phyloP scores from a whole-genome alignment of 179 eudicot species.

The Beta macrorhiza region DNA sequence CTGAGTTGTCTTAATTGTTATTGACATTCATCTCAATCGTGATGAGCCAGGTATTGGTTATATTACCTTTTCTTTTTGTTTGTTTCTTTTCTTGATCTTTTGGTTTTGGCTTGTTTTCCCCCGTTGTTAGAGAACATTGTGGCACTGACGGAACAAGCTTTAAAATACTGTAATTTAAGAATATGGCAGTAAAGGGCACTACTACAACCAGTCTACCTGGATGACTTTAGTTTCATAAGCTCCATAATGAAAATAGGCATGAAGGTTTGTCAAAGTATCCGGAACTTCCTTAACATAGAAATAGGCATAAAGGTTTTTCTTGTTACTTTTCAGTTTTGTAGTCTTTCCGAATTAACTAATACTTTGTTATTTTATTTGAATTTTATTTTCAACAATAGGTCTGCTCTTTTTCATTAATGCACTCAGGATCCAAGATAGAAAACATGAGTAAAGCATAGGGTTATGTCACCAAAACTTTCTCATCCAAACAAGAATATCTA shows the following conservation, averaged over 20 bases:
- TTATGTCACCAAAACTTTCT: conserved; percentile 1
- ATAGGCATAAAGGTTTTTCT: not conserved
- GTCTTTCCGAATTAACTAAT: not conserved
- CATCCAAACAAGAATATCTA: not conserved
- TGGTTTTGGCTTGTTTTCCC: not conserved
- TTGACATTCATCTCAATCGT: not conserved
- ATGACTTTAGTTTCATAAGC: not conserved
- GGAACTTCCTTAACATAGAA: too few relatives aligned
- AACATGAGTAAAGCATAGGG: not conserved
- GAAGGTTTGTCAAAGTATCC: not conserved
- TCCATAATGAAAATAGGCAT: not conserved
- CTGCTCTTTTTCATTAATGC: not conserved
- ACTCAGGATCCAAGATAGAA: not conserved
- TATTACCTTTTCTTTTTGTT: not conserved
- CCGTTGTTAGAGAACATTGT: not conserved
- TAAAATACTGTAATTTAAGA: not conserved
- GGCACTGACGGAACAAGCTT: not conserved
- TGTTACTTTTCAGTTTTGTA: not conserved
- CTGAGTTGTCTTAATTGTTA: conserved; percentile 5
- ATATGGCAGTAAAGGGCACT: not conserved
- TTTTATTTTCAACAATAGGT: not conserved
- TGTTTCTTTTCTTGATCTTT: not conserved
- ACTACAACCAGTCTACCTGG: not conserved
- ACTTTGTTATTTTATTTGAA: not conserved
- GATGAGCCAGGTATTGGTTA: not conserved